Percentiles rank a stretch among this genome's conserved stretches.
Conservation (phyloP, 176 grass and related monocot genomes). For the Triticum monococcum region DNA sequence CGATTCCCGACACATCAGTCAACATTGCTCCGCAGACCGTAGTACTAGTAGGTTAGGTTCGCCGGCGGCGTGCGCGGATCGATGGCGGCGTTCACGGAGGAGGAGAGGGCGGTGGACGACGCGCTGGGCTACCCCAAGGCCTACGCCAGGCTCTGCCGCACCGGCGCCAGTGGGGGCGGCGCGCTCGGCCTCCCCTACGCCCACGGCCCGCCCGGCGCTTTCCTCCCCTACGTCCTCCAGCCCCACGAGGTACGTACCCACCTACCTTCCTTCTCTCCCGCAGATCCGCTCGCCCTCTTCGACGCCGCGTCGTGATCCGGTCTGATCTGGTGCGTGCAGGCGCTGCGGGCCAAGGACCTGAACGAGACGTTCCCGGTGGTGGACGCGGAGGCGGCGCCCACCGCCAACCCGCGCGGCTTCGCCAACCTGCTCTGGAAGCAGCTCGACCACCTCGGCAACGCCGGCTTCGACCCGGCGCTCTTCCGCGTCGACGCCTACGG, state of each 20-base stretch:
- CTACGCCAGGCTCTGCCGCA: conserved; percentile 76
- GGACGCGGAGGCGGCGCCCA: conserved; percentile 64
- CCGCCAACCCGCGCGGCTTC: conserved; percentile 72
- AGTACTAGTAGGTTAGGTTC: neutral
- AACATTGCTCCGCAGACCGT: no score
- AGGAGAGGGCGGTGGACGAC: conserved; percentile 78
- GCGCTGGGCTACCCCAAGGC: conserved; percentile 77
- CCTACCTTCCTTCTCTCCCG: no score
- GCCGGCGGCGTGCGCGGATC: neutral
- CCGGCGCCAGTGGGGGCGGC: neutral
- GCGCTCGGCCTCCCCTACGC: conserved; percentile 43
- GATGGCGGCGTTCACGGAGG: conserved; percentile 62
- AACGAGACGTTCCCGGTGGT: conserved; percentile 82
- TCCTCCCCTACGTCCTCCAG: conserved; percentile 77
- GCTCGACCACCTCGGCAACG: conserved; percentile 95
- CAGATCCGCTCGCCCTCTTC: neutral
- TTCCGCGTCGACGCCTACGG: conserved; percentile 86
- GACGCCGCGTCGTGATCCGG: neutral
- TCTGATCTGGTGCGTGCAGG: conserved; percentile 28
- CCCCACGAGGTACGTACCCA: conserved; percentile 80
- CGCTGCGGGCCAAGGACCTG: conserved; percentile 66
- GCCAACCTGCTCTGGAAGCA: conserved; percentile 98
- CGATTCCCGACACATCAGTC: neutral
- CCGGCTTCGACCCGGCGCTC: conserved; percentile 87
- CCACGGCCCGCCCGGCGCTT: conserved; percentile 77